phyloP scores from a whole-genome alignment of 352 stramenopile species.

The Aphanomyces astaci region DNA sequence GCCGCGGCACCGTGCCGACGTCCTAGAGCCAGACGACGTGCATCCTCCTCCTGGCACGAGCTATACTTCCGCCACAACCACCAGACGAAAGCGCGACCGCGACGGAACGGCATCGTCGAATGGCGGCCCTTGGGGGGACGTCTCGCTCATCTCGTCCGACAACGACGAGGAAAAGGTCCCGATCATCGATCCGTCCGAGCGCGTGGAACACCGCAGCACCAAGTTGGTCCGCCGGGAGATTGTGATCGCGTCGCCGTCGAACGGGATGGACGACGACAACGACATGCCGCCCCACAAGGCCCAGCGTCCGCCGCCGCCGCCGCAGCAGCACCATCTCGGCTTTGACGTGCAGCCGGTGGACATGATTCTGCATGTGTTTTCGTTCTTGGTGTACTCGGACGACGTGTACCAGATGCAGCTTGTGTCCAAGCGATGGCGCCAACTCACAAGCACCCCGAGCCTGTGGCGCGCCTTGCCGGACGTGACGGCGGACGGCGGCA shows the following conservation, averaged over 20 bases:
- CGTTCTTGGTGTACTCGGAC: slow-evolving; percentile 66
- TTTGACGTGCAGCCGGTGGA: slow-evolving; percentile 81
- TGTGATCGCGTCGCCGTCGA: slow-evolving; percentile 67
- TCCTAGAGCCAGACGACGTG: no score
- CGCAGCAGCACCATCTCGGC: slow-evolving; percentile 36
- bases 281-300: not conserved
- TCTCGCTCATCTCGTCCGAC: not conserved
- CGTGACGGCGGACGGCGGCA: slow-evolving; percentile 56
- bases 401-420: slow-evolving; percentile 63
- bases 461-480: slow-evolving; percentile 62
- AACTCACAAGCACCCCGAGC: slow-evolving; percentile 59
- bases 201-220: slow-evolving; percentile 73
- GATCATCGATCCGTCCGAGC: slow-evolving; percentile 77
- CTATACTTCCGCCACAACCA: not conserved
- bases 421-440: slow-evolving; percentile 72
- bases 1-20: not conserved
- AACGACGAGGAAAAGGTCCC: slow-evolving; percentile 59
- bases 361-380: slow-evolving; percentile 84
- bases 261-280: slow-evolving; percentile 61
- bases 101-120: no score
- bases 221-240: slow-evolving; percentile 81
- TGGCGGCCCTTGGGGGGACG: no score
- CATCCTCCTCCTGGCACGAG: no score
- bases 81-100: slow-evolving; percentile 10
- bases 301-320: slow-evolving; percentile 14